phyloP scores from a whole-genome alignment of 192 early-diverging fungal species.

The Geranomyces michiganensis region DNA sequence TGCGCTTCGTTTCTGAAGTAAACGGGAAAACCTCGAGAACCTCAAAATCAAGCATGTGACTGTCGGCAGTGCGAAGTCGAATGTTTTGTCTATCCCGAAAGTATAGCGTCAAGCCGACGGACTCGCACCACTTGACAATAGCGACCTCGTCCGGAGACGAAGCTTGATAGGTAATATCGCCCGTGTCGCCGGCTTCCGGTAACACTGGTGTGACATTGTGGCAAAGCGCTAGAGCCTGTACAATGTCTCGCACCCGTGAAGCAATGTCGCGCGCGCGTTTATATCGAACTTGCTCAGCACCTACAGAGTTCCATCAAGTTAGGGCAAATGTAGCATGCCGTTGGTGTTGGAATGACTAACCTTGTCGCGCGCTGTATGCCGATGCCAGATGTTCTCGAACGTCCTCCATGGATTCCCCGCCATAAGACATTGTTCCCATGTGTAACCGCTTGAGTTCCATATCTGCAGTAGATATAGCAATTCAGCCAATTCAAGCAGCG shows the following conservation, averaged over 20 bases:
- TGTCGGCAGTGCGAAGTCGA: constrained; percentile 18
- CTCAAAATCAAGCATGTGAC: constrained; percentile 60
- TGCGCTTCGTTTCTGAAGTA: constrained; percentile 95
- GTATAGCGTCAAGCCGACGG: constrained; percentile 81
- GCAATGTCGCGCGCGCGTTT: constrained; percentile 81
- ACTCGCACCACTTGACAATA: constrained; percentile 89
- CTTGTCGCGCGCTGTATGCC: constrained; percentile 28
- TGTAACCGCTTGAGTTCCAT: constrained; percentile 96
- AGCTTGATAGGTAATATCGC: constrained; percentile 82
- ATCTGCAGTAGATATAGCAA: constrained; percentile 45
- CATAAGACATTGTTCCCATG: constrained; percentile 95
- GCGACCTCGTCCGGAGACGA: constrained; percentile 97
- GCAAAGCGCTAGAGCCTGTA: constrained; percentile 84
- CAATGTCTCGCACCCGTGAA: constrained; percentile 84
- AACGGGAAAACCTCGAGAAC: constrained; percentile 97
- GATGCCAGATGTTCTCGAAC: constrained; percentile 69
- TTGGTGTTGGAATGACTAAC: neutral
- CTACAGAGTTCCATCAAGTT: neutral
- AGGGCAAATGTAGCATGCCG: neutral
- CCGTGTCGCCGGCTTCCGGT: constrained; percentile 48
- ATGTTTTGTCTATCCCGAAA: constrained; percentile 75
- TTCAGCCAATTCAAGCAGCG: neutral
- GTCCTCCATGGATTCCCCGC: constrained; percentile 87
- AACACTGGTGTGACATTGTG: constrained; percentile 86
- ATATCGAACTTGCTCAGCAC: constrained; percentile 24